A percentile compares a stretch with the other conserved stretches of the same genome.
phyloP scores from a whole-genome alignment of 1,139 yeast species.

The Schizosaccharomyces versatilis region DNA sequence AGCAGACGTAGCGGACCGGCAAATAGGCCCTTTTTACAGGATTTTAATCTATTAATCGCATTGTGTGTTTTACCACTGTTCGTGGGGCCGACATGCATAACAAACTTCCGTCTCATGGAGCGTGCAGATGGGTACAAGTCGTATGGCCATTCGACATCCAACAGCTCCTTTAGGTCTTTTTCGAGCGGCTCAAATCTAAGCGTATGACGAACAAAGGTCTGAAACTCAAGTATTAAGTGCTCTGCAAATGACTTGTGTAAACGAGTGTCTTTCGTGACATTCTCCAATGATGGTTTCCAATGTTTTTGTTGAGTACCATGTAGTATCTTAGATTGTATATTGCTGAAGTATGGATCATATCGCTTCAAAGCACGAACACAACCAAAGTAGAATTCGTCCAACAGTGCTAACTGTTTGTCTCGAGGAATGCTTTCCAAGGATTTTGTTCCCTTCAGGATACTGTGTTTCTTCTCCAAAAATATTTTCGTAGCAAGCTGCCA shows the following conservation, averaged over 20 bases:
- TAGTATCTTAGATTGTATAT: no score
- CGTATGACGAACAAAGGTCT: background rate
- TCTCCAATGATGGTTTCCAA: no score
- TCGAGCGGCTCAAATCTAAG: background rate
- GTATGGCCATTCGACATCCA: constrained; percentile 35
- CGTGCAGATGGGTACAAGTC: constrained; percentile 52
- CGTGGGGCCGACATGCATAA: constrained; percentile 92
- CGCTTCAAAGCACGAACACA: no score
- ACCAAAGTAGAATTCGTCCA: no score
- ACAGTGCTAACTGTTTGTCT: no score
- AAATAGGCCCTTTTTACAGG: constrained; percentile 63
- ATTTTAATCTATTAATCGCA: constrained; percentile 46
- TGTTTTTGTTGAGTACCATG: no score
- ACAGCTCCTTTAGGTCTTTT: background rate
- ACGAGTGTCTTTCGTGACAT: no score
- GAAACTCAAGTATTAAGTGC: background rate
- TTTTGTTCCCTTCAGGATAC: no score
- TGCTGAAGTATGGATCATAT: no score
- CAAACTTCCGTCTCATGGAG: constrained; percentile 49
- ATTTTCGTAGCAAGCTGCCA: no score
- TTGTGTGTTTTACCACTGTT: constrained; percentile 88
- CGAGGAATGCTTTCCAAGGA: no score
- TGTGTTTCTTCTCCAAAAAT: no score
- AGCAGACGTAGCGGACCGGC: constrained; percentile 84
- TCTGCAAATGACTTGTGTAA: background rate